Evolutionary conservation across 2,329 filamentous ascomycete genomes (phyloP).

Genomic region (Ambrosiella cleistominuta): DNA sequence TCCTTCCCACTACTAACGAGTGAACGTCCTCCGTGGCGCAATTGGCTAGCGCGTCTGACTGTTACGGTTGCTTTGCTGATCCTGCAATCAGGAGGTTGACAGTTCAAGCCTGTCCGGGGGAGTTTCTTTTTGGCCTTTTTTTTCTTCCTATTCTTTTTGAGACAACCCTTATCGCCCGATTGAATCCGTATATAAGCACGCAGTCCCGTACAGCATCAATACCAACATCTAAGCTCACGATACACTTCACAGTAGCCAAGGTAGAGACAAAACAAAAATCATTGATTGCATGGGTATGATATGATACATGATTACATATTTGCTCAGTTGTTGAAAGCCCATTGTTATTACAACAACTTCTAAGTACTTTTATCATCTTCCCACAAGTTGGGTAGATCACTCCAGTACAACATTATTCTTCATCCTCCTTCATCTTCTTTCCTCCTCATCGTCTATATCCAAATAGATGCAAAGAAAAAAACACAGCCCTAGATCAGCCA

Average conservation of each 20-base stretch:
- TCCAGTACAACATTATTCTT: background rate
- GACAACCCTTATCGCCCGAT: too few relatives aligned
- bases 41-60: constrained; percentile 44
- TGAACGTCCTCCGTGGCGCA: constrained; percentile 23
- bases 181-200: too few relatives aligned
- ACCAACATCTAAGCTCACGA: too few relatives aligned
- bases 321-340: background rate
- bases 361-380: too few relatives aligned
- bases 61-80: constrained; percentile 23
- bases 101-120: constrained; percentile 11
- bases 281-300: background rate
- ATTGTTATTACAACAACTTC: background rate
- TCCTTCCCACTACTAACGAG: too few relatives aligned
- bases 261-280: background rate
- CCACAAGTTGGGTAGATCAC: background rate
- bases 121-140: background rate
- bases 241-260: too few relatives aligned
- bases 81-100: background rate
- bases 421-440: background rate
- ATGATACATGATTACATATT: background rate
- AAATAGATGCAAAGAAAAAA: background rate
- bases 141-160: too few relatives aligned
- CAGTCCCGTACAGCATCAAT: too few relatives aligned
- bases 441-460: background rate
- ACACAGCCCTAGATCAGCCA: background rate